Evolutionary conservation across 805 yeast species (phyloP), one percentile per base, ranked within the genome.

Genomic region (Wickerhamiella parazyma): DNA sequence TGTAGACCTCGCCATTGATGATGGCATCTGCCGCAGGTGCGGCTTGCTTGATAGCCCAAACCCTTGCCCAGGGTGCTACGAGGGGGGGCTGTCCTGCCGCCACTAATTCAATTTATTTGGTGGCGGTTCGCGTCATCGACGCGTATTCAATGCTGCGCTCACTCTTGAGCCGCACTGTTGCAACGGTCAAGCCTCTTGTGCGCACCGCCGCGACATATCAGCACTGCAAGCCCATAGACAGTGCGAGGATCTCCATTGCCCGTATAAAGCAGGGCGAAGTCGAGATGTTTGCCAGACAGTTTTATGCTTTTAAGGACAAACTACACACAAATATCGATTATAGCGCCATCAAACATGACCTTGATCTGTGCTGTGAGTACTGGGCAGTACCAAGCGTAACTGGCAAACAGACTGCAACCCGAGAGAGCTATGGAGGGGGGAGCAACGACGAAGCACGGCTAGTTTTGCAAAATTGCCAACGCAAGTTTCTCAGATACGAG

Each of bases 1-100:
- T 42, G 51, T 48, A 45, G 18, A 19, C 29, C 26, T 34, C 29
- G 42, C 26, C 42, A 39, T 39, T 21, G 19, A 18, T 7, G 33
- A n/a, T 12, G 31, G 31, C 4, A 5, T 11, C 12, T 3, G 16
- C 8, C 16, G 14, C 6, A 16, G 31, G 12, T 28, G 31, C 31
- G 14, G 31, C n/a, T 21, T 21, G 24, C 24, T 21, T 21, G 24
- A 21, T 21, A 21, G 24, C 8, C 8, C 8, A 21, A 21, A 21
- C 24, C 24, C 24, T 21, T 21, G 8, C 24, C 24, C 24, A 8
- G 24, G 24, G 24, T 21, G 24, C 24, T 21, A 21, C 8, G 24
- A 6, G 24, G 24, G 24, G 24, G 24, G 5, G 24, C 24, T 21
- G 24, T 21, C 24, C 8, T 8, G 24, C 24, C 24, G 24, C 24